Evolutionary conservation across 2,329 filamentous ascomycete genomes (phyloP), one percentile per base, ranked within the genome.

Genomic region (Fusarium circinatum): DNA sequence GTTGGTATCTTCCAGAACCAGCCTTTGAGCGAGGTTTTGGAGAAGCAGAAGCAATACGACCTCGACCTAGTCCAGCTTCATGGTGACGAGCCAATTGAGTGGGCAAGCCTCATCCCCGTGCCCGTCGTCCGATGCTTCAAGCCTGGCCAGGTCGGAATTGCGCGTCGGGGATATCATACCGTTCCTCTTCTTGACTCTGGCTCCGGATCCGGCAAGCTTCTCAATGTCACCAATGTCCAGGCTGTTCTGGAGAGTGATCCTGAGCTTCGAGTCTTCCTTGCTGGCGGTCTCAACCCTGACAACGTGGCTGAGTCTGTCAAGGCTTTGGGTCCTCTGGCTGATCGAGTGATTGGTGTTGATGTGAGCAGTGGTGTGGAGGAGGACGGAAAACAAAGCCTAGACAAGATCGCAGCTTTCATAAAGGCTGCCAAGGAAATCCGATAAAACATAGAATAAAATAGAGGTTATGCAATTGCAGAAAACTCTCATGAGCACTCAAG

Each of bases 1-100:
- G 96, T 98, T 10, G 96, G 96, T 64, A 96, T 99, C 5, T 99
- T 99, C 85, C 92, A 94, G 78, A 93, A 98, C 81, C 96, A 98
- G 79, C 90, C 96, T 2, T 86, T 99, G 15, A 89, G 90, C 41
- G 94, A 98, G 76, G 87, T 99, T 12, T 86, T 98, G 57, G 89
- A 91, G 71, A 90, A 96, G 80, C 93, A 97, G 77, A 89, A 89
- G 73, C 86, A 91, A 18, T 91, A 98, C 74, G 87, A 88, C 51
- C 89, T 99, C 48, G 96, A 99, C 80, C 85, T 98, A 60, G 94
- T 99, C 12, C 96, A 99, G 80, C 89, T 99, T 5, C 96, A 99
- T 79, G 97, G 96, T 14, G 89, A 92, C 52, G 97, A 99, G 80
- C 96, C 96, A 6, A 79, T 98, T 8, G 96, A 99, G 81, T 99